A percentile compares a stretch with the other conserved stretches of the same genome.
Evolutionary conservation across 768 basidiomycete species (phyloP).

Genomic region (Mycena maculata): DNA sequence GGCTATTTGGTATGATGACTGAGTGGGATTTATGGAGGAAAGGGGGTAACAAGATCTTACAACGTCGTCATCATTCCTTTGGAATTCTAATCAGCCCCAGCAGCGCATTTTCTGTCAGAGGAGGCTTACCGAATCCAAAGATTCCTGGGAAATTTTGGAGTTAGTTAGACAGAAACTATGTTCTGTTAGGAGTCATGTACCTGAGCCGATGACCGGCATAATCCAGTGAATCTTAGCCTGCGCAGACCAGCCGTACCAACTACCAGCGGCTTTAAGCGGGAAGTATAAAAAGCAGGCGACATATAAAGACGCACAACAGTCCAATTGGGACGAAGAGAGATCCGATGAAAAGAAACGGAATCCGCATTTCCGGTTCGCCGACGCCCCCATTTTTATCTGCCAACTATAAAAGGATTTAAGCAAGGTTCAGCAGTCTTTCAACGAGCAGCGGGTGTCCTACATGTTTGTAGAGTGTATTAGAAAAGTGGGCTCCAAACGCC

Average conservation of each 20-base stretch:
- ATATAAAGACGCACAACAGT: slow-evolving; percentile 62
- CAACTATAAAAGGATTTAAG: slow-evolving; percentile 49
- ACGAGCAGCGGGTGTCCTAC: no score
- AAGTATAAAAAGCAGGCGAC: not conserved
- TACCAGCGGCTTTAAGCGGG: slow-evolving; percentile 25
- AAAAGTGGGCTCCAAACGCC: slow-evolving; percentile 60
- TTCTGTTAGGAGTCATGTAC: slow-evolving; percentile 40
- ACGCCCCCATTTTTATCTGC: slow-evolving; percentile 66
- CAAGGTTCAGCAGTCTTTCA: not conserved
- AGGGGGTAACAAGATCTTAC: slow-evolving; percentile 43
- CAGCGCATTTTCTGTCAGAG: slow-evolving; percentile 35
- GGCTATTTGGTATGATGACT: slow-evolving; percentile 48
- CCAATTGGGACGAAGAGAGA: slow-evolving; percentile 78
- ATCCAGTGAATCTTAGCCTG: slow-evolving; percentile 76
- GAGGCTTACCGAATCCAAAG: slow-evolving; percentile 62
- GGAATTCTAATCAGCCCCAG: slow-evolving; percentile 32
- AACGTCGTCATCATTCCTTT: slow-evolving; percentile 66
- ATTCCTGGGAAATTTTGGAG: slow-evolving; percentile 69
- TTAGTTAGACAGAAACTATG: slow-evolving; percentile 2
- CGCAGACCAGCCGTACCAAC: slow-evolving; percentile 90
- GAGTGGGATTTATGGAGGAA: no score
- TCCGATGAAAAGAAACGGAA: slow-evolving; percentile 79
- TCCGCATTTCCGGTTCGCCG: slow-evolving; percentile 80
- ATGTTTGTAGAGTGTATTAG: slow-evolving; percentile 59
- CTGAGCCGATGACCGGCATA: slow-evolving; percentile 69